Evolutionary conservation across 129 eudicot species (phyloP).

Genomic region (Tagetes patula): DNA sequence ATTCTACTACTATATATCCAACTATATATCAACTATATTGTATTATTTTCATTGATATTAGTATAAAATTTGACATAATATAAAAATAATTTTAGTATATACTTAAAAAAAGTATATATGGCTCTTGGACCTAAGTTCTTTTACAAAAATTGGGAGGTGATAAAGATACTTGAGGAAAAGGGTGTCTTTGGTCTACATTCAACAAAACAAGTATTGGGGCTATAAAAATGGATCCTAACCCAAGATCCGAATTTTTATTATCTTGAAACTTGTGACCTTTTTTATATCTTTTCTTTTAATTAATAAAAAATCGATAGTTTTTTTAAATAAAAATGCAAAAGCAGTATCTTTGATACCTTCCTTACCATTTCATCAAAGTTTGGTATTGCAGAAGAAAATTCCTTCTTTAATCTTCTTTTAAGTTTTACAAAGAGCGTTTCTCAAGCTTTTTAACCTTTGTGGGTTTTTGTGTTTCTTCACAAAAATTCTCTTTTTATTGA

Average conservation of each 20-base stretch:
- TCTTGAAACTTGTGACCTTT: slow-evolving; percentile 37
- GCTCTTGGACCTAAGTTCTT: slow-evolving; percentile 41
- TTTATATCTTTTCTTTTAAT: slow-evolving; percentile 11
- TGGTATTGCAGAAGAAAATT: slow-evolving; percentile 69
- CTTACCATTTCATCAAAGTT: slow-evolving; percentile 79
- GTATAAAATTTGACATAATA: no score
- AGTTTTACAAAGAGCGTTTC: slow-evolving; percentile 30
- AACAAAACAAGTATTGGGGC: slow-evolving; percentile 36
- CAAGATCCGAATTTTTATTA: slow-evolving; percentile 46
- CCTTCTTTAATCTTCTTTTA: slow-evolving; percentile 56
- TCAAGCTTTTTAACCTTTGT: slow-evolving; percentile 43
- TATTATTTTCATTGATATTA: no score
- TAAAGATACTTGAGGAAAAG: slow-evolving; percentile 38
- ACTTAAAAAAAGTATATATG: not conserved
- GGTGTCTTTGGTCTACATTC: slow-evolving; percentile 40
- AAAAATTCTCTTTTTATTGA: slow-evolving; percentile 1
- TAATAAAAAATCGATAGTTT: not conserved
- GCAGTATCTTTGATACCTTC: slow-evolving; percentile 76
- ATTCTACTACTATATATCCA: slow-evolving; percentile 27
- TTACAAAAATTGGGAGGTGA: slow-evolving; percentile 39
- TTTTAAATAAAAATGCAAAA: slow-evolving; percentile 4
- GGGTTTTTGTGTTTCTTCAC: slow-evolving; percentile 44
- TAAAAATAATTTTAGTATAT: not conserved
- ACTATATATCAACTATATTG: no score
- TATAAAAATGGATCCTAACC: slow-evolving; percentile 46